Evolutionary conservation across 768 basidiomycete species (phyloP).

Genomic region (Agaricus blazei): DNA sequence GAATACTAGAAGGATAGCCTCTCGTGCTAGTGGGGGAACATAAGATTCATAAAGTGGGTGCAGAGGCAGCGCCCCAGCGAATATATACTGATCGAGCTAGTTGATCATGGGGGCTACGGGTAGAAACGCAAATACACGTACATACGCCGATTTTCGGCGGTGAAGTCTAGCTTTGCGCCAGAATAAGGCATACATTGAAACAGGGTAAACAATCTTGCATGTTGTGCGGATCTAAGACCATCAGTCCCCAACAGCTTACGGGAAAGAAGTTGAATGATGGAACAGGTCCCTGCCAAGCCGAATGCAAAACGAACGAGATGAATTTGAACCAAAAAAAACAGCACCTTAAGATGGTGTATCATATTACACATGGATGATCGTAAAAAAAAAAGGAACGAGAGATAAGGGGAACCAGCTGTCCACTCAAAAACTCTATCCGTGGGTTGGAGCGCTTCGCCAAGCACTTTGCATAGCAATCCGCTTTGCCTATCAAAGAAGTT

Average conservation of each 20-base stretch:
- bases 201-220: no score
- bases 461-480: slow-evolving; percentile 89
- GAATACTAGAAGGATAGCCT: not conserved
- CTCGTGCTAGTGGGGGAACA: not conserved
- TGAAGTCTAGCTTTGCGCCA: no score
- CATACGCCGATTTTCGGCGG: not conserved
- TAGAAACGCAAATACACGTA: not conserved
- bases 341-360: not conserved
- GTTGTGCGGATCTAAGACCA: no score
- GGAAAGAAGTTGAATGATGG: not conserved
- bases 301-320: not conserved
- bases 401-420: not conserved
- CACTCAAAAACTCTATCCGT: not conserved
- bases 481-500: slow-evolving; percentile 47
- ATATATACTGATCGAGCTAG: not conserved
- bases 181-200: no score
- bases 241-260: not conserved
- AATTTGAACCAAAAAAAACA: not conserved
- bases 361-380: slow-evolving; percentile 2
- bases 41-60: not conserved
- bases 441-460: slow-evolving; percentile 51
- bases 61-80: not conserved
- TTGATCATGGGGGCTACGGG: not conserved
- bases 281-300: not conserved
- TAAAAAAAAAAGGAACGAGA: not conserved